Evolutionary conservation across 2,329 filamentous ascomycete species (phyloP).

Genomic region (Sclerotinia trifoliorum): DNA sequence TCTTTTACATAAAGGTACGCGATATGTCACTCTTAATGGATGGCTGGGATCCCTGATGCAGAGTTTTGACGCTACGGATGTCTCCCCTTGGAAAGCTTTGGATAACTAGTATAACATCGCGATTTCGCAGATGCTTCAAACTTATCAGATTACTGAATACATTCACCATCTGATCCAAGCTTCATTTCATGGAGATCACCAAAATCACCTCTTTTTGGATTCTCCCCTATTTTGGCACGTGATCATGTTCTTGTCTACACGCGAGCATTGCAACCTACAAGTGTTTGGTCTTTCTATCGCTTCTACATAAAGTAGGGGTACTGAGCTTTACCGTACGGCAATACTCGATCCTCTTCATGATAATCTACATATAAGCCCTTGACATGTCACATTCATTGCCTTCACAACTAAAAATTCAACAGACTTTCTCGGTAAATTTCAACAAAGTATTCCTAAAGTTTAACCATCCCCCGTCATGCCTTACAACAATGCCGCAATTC

Average conservation of each 20-base stretch:
- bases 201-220: too few relatives aligned
- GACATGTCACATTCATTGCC: not conserved
- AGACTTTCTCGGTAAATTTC: not conserved
- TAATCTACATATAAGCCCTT: not conserved
- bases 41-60: not conserved
- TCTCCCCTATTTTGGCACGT: not conserved
- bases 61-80: not conserved
- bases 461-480: slow-evolving; percentile 60
- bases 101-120: not conserved
- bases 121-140: not conserved
- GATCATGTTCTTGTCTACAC: not conserved
- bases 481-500: slow-evolving; percentile 83
- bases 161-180: not conserved
- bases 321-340: not conserved
- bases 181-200: not conserved
- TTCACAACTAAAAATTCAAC: not conserved
- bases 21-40: not conserved
- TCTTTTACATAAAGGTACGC: not conserved
- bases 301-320: not conserved
- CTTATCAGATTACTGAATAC: not conserved
- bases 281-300: not conserved
- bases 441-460: not conserved
- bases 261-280: not conserved
- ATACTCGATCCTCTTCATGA: too few relatives aligned
- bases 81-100: not conserved